These are phyloP conservation scores for Gnaphalium uliginosum DNA, from an alignment of 129 eudicot species.

Conservation along the genomic window DNA sequence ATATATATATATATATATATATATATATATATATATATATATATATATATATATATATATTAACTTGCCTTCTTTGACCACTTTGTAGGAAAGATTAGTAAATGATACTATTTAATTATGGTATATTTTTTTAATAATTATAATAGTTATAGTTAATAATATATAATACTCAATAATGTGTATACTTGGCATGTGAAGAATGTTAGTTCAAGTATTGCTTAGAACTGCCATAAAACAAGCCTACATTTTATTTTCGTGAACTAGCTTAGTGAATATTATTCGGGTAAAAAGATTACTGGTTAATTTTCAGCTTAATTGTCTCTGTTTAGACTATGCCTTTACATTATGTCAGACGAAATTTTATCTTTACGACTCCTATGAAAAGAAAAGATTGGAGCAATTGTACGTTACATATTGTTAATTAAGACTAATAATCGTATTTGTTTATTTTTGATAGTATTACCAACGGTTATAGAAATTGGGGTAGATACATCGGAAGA, in stretches of 20 bases:
- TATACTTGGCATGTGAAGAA: neutral
- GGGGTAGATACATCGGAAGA: constrained; percentile 66
- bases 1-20: no score
- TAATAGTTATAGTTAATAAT: neutral
- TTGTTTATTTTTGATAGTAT: constrained; percentile 40
- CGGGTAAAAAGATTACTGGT: constrained; percentile 18
- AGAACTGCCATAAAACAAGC: constrained; percentile 21
- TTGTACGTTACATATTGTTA: constrained; percentile 12
- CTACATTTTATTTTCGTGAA: constrained; percentile 36
- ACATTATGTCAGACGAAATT: no score
- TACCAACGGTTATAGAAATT: constrained; percentile 72
- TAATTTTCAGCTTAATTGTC: neutral
- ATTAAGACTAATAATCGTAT: neutral
- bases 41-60: no score
- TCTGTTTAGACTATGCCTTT: no score
- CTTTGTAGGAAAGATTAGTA: no score
- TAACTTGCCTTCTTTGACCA: no score
- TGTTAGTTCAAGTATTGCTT: constrained; percentile 25
- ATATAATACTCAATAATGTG: neutral
- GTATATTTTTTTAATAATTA: neutral
- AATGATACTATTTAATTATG: no score
- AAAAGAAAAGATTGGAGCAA: neutral
- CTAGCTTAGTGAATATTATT: constrained; percentile 5
- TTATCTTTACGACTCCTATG: neutral
- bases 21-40: no score